phyloP scores from a whole-genome alignment of 768 basidiomycete genomes.

The Floccularia luteovirens region DNA sequence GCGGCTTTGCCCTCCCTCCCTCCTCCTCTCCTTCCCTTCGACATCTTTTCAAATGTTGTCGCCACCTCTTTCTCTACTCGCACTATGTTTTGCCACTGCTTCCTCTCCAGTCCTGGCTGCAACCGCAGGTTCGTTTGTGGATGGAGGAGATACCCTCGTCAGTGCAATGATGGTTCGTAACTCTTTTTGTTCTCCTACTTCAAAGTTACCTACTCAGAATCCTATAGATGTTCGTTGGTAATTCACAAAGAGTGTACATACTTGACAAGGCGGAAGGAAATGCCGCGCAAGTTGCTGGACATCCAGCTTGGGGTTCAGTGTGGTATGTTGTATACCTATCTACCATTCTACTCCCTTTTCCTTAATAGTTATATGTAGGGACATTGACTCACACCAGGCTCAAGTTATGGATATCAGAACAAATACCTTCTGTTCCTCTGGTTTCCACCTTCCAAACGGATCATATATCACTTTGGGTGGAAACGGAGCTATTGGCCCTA shows the following conservation, averaged over 20 bases:
- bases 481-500: constrained; percentile 64
- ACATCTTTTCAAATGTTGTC: constrained; percentile 9
- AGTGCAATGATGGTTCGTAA: constrained; percentile 45
- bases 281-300: constrained; percentile 51
- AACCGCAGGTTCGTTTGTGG: constrained; percentile 34
- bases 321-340: constrained; percentile 33
- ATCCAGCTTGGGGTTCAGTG: constrained; percentile 69
- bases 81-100: constrained; percentile 33
- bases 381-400: constrained; percentile 50
- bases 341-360: constrained; percentile 1
- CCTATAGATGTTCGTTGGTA: constrained; percentile 72
- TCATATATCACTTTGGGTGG: constrained; percentile 73
- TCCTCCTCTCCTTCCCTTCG: constrained; percentile 7
- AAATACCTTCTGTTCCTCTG: constrained; percentile 78
- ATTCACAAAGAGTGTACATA: constrained; percentile 76
- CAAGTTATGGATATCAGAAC: constrained; percentile 64
- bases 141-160: constrained; percentile 36
- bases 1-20: background rate
- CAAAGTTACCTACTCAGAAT: constrained; percentile 1
- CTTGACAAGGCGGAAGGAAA: constrained; percentile 90
- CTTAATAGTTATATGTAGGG: constrained; percentile 27
- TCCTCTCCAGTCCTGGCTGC: constrained; percentile 23
- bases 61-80: constrained; percentile 28
- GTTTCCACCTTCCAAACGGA: constrained; percentile 76
- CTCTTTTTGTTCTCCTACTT: constrained; percentile 11